Evolutionary conservation across 106 monocot species (phyloP), one percentile per base, ranked within the genome.

Genomic region (Dendrobium chrysotoxum): DNA sequence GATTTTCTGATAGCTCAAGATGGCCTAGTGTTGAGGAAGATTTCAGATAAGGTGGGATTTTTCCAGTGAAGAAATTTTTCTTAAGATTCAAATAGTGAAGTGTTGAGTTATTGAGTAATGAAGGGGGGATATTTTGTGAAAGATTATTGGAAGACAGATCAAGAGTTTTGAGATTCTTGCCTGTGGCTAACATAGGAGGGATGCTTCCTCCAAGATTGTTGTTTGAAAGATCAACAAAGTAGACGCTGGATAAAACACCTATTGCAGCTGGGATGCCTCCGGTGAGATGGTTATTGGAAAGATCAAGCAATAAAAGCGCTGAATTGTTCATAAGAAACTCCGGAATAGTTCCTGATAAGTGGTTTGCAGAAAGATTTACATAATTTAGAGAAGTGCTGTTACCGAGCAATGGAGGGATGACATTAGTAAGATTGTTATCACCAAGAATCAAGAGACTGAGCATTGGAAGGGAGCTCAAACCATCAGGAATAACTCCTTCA

Each of bases 321-420:
- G 61, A 53, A 6, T 80, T 45, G 41, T 75, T 82, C 15, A 41
- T 77, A 2, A 88, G 79, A 8, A 72, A 65, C 1, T 6, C 18
- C 11, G 88, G 88, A 23, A 88, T 40, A 30, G 39, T 18, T 25
- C 88, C 88, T 38, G 65, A 28, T 17, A 85, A 53, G 41, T 66
- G 53, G 47, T 88, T 82, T 26, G 44, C 9, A 17, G 77, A 77
- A 46, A 82, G 31, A 54, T 82, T 82, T 17, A 82, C 45, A 13
- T 76, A 41, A 41, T 39, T 74, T 25, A 74, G 77, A 16, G 46
- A 45, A 11, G 15, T 17, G n/a, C 28, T 31, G 45, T 50, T 46
- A 35, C 82, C 77, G 61, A 82, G 76, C 18, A 77, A 53, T 7
- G 64, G 42, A 17, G 82, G 82, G 46, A 82, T 82, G 1, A 3